These are phyloP conservation scores for Trametes cingulata DNA, from an alignment of 768 basidiomycete genomes.

Conservation along the genomic window DNA sequence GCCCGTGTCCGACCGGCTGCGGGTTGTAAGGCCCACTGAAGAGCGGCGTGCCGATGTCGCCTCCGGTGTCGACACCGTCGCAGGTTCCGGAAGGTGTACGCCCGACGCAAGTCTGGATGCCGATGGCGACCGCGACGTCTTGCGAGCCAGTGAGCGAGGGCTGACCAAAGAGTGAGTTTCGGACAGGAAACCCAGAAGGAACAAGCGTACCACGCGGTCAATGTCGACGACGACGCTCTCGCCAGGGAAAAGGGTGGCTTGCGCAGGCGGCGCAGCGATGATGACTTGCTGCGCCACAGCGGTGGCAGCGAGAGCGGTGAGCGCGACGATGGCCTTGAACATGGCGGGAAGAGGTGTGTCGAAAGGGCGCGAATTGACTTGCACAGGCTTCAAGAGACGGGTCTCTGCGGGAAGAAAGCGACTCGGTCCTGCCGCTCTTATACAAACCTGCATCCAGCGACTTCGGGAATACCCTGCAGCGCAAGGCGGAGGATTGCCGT, in stretches of 20 bases:
- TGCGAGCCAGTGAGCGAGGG: constrained; percentile 32
- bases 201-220: constrained; percentile 32
- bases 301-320: constrained; percentile 22
- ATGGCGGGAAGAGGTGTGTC: background rate
- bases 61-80: constrained; percentile 15
- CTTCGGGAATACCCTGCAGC: too few relatives aligned
- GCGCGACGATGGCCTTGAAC: constrained; percentile 4
- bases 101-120: constrained; percentile 28
- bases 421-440: too few relatives aligned
- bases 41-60: constrained; percentile 31
- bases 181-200: too few relatives aligned
- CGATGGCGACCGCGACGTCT: constrained; percentile 38
- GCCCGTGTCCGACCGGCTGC: background rate
- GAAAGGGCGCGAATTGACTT: too few relatives aligned
- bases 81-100: constrained; percentile 11
- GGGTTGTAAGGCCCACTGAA: constrained; percentile 32
- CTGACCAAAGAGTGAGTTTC: constrained; percentile 6
- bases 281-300: constrained; percentile 33
- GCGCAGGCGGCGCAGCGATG: constrained; percentile 31
- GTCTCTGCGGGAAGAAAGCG: too few relatives aligned
- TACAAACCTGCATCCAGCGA: too few relatives aligned
- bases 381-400: too few relatives aligned
- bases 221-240: constrained; percentile 35
- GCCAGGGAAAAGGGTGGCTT: constrained; percentile 26
- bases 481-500: too few relatives aligned